Evolutionary conservation across 805 yeast genomes (phyloP).

Genomic region (Ogataea neopini): DNA sequence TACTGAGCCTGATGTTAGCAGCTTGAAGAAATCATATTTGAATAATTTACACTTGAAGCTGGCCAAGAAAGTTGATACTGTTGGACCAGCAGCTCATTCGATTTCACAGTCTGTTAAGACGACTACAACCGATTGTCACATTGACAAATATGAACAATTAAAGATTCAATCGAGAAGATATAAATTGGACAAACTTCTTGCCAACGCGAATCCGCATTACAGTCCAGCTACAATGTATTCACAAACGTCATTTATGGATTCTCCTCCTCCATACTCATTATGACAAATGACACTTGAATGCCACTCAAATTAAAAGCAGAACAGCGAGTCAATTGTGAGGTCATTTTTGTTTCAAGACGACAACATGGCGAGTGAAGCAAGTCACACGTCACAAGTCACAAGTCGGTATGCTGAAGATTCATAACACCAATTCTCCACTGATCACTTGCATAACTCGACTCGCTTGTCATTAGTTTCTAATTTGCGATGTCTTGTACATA

Average conservation of each 20-base stretch:
- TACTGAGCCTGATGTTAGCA: background rate
- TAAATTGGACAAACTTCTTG: slow-evolving; percentile 30
- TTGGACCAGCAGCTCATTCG: slow-evolving; percentile 3
- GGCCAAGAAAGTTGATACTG: slow-evolving; percentile 14
- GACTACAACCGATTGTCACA: slow-evolving; percentile 19
- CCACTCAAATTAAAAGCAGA: no score
- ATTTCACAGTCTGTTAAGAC: slow-evolving; percentile 6
- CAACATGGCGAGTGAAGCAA: no score
- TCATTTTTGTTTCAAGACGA: no score
- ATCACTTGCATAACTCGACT: no score
- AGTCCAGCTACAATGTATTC: slow-evolving; percentile 8
- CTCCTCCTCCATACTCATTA: slow-evolving; percentile 30
- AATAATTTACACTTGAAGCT: slow-evolving; percentile 15
- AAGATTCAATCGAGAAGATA: slow-evolving; percentile 28
- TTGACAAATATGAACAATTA: slow-evolving; percentile 27
- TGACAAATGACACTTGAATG: slow-evolving; percentile 1
- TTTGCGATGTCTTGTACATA: slow-evolving; percentile 4
- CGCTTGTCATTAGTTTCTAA: no score
- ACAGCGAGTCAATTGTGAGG: no score
- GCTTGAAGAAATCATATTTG: slow-evolving; percentile 9
- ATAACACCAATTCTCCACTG: no score
- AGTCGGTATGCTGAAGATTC: no score
- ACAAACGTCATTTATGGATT: slow-evolving; percentile 15
- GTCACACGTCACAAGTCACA: no score
- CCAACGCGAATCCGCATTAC: slow-evolving; percentile 13